phyloP scores from a whole-genome alignment of 495 filamentous ascomycete species.

The Lasiosphaeria ovina region DNA sequence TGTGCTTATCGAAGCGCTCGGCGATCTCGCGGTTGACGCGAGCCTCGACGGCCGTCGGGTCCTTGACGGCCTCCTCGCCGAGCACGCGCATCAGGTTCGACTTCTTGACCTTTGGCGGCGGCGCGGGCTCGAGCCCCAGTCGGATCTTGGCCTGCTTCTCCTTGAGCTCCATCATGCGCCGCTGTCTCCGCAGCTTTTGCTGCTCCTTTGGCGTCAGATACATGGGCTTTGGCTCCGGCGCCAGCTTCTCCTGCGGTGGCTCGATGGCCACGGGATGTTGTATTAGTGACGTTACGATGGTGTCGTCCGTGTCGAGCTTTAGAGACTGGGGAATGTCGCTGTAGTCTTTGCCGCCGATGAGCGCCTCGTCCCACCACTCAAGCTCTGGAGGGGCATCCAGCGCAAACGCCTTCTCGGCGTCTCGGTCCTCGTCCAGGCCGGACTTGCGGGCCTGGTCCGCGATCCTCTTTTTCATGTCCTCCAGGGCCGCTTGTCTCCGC shows the following conservation, averaged over 20 bases:
- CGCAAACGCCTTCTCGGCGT: slow-evolving; percentile 83
- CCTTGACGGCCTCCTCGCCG: slow-evolving; percentile 95
- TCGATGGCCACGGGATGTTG: slow-evolving; percentile 93
- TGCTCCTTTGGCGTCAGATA: slow-evolving; percentile 88
- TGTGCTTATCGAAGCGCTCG: slow-evolving; percentile 74
- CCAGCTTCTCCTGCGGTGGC: slow-evolving; percentile 82
- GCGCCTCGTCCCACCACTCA: slow-evolving; percentile 97
- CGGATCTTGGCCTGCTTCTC: slow-evolving; percentile 95
- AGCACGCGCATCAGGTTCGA: slow-evolving; percentile 95
- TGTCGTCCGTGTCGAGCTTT: slow-evolving; percentile 74
- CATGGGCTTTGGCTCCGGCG: slow-evolving; percentile 81
- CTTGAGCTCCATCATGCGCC: slow-evolving; percentile 86
- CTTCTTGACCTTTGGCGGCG: slow-evolving; percentile 92
- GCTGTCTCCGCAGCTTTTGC: slow-evolving; percentile 84
- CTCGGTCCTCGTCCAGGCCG: slow-evolving; percentile 86
- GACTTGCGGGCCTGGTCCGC: slow-evolving; percentile 79
- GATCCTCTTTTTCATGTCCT: slow-evolving; percentile 91
- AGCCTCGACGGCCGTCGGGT: slow-evolving; percentile 95
- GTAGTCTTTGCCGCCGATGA: slow-evolving; percentile 74
- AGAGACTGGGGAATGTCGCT: slow-evolving; percentile 61
- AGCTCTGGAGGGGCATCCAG: slow-evolving; percentile 82
- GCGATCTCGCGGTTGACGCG: slow-evolving; percentile 87
- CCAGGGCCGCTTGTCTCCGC: slow-evolving; percentile 79
- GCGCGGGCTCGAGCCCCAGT: slow-evolving; percentile 82
- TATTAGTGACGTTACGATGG: slow-evolving; percentile 82